These are phyloP conservation scores for Russula compacta DNA, from an alignment of 768 basidiomycete genomes.

Conservation along the genomic window DNA sequence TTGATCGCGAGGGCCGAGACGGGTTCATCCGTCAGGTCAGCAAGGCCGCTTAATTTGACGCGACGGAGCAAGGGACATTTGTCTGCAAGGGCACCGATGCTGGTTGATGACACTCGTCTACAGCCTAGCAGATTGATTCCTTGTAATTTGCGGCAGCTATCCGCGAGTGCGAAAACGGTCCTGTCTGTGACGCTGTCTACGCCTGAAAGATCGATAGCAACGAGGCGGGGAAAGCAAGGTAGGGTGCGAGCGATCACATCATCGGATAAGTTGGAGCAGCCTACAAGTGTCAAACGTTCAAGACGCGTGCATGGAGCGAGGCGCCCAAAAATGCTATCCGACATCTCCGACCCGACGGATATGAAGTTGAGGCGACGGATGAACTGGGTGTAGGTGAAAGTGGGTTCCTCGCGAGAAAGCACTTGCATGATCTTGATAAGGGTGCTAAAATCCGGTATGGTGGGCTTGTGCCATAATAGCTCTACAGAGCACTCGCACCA, in stretches of 20 bases:
- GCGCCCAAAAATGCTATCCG: slow-evolving; percentile 62
- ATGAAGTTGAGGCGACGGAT: slow-evolving; percentile 89
- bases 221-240: slow-evolving; percentile 61
- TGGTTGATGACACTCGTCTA: slow-evolving; percentile 66
- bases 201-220: slow-evolving; percentile 78
- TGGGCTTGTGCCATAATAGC: slow-evolving; percentile 88
- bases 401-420: slow-evolving; percentile 52
- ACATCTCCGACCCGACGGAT: slow-evolving; percentile 56
- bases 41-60: slow-evolving; percentile 80
- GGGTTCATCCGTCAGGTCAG: slow-evolving; percentile 64
- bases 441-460: slow-evolving; percentile 56
- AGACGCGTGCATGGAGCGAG: slow-evolving; percentile 70
- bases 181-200: slow-evolving; percentile 61
- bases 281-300: slow-evolving; percentile 83
- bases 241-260: slow-evolving; percentile 56
- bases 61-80: slow-evolving; percentile 73
- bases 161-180: slow-evolving; percentile 63
- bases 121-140: slow-evolving; percentile 90
- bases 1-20: slow-evolving; percentile 66
- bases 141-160: slow-evolving; percentile 65
- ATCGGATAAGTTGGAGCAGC: slow-evolving; percentile 61
- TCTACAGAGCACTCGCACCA: slow-evolving; percentile 98
- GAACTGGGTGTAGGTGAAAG: slow-evolving; percentile 82
- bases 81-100: slow-evolving; percentile 65
- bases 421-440: slow-evolving; percentile 73